phyloP scores from a whole-genome alignment of 306 rosid species.

The Medicago lupulina region DNA sequence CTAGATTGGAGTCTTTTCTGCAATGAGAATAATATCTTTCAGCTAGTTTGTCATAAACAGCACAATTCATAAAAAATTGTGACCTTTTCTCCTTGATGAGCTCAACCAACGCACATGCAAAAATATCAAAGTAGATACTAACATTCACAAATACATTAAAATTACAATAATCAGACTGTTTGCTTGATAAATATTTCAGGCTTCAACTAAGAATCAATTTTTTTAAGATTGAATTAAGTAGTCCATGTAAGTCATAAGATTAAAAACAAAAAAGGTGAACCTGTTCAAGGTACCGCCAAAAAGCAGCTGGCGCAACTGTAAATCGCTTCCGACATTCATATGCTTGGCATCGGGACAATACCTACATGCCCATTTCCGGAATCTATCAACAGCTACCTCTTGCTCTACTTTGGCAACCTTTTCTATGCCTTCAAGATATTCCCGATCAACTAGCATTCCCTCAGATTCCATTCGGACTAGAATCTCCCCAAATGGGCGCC shows the following conservation, averaged over 20 bases:
- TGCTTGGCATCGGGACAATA: constrained; percentile 84
- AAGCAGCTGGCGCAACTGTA: constrained; percentile 84
- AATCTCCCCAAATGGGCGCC: constrained; percentile 94
- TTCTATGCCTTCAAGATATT: constrained; percentile 79
- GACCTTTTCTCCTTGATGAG: constrained; percentile 4
- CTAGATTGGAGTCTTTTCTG: constrained; percentile 68
- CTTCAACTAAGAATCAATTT: constrained; percentile 1
- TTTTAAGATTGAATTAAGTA: constrained; percentile 19
- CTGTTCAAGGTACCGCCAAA: constrained; percentile 89
- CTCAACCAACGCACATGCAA: background rate
- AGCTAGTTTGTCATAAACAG: constrained; percentile 15
- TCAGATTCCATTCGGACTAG: constrained; percentile 89
- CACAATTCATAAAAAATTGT: background rate
- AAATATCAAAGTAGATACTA: constrained; percentile 5
- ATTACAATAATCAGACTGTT: constrained; percentile 8
- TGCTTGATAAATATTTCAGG: constrained; percentile 18
- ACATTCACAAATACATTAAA: constrained; percentile 15
- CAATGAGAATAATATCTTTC: constrained; percentile 35
- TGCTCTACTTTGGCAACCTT: constrained; percentile 88
- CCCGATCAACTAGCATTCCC: constrained; percentile 94
- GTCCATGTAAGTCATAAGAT: constrained; percentile 1
- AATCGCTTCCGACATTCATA: constrained; percentile 97
- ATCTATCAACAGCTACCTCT: constrained; percentile 77
- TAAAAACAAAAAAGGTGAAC: constrained; percentile 41
- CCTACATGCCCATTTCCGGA: constrained; percentile 87